These are phyloP conservation scores for Sporobolomyces roseus DNA, from an alignment of 768 basidiomycete species.

Conservation along the genomic window DNA sequence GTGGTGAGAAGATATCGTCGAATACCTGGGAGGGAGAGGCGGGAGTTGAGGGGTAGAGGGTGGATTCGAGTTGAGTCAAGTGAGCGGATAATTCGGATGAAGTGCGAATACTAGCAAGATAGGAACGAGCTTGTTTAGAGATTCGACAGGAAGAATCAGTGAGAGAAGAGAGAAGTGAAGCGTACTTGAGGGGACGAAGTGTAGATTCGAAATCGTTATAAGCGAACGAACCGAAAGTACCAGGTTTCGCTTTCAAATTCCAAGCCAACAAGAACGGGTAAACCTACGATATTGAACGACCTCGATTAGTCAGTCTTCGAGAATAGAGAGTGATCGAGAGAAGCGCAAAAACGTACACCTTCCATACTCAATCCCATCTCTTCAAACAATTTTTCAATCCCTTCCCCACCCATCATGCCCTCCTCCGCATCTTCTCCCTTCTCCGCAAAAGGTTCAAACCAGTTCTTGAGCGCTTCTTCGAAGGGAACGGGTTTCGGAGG, in stretches of 20 bases:
- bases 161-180: no score
- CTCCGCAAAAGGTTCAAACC: constrained; percentile 27
- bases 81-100: constrained; percentile 57
- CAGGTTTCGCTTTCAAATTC: constrained; percentile 19
- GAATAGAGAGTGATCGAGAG: not conserved
- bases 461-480: constrained; percentile 25
- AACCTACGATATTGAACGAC: constrained; percentile 5
- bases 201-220: constrained; percentile 9
- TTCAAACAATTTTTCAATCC: constrained; percentile 65
- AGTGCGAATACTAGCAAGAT: constrained; percentile 50
- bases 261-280: constrained; percentile 37
- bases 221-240: constrained; percentile 18
- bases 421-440: constrained; percentile 6
- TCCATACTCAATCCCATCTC: constrained; percentile 71
- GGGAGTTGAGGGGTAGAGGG: constrained; percentile 34
- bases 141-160: not conserved
- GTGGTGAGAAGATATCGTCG: constrained; percentile 55
- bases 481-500: constrained; percentile 10
- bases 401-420: constrained; percentile 53
- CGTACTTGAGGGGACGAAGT: constrained; percentile 16
- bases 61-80: constrained; percentile 58
- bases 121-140: not conserved
- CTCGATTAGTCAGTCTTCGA: no score
- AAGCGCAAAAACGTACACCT: constrained; percentile 48
- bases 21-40: constrained; percentile 51